Base-by-base conservation (phyloP, 2,329 filamentous ascomycete species). In the Stemphylium beticola region DNA sequence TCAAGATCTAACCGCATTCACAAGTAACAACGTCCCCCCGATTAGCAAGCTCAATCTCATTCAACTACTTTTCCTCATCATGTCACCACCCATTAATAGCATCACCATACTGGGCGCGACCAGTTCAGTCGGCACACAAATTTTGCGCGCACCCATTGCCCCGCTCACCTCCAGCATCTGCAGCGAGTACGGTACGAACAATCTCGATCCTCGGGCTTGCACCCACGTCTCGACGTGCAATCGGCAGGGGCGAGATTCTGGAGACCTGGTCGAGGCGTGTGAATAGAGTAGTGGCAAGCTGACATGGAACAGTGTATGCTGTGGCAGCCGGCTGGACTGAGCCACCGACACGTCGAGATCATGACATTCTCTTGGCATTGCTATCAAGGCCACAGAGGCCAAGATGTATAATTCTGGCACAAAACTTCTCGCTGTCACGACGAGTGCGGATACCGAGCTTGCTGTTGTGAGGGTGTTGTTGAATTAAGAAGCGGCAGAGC, bases 131-230 rank as follows among this genome's bases (percentile, higher is more conserved):
- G 67, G 67, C 5, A 42, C 56, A 15, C 55, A 62, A 9, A 67
- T 73, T 38, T 61, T 69, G 29, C 61, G 59, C 37, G 68, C 75
- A n/a, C 70, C 74, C 40, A 55, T 75, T 6, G 64, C 61, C 10
- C 67, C 71, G 32, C 69, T 73, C 17, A 67, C 67, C 10, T 73
- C 76, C 60, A 61, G 58, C 38, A 62, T 74, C 49, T 74, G 43
- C 1, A 67, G 66, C 6, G 77, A 78, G 52, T 79, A 72, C 54
- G 76, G 76, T 46, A 61, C 67, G 31, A 71, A 79, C 49, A 70
- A 73, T n/a, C 56, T 63, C 5, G 74, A 77, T 55, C 58, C 66
- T 0, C 62, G 66, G 2, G 62, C 68, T 1, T 49, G 60, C 4
- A 54, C 45, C 2, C 51, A 79, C 4, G 60, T 62, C 18, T 77